These are phyloP conservation scores for Podospora sp. DNA, from an alignment of 495 filamentous ascomycete genomes.

Conservation along the genomic window DNA sequence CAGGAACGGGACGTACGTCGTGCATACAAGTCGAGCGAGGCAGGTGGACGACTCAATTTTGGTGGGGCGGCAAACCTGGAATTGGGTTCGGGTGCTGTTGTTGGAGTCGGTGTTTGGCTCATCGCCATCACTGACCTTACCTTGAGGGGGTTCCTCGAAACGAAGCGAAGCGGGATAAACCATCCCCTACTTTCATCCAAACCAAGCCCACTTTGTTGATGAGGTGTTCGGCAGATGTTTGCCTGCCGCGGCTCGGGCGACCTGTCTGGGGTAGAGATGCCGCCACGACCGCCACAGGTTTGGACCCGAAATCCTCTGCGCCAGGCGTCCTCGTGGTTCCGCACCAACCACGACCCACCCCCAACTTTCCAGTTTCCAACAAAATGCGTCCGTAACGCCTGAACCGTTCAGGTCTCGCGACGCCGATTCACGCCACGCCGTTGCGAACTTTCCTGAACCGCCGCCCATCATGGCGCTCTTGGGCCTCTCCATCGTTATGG, in stretches of 20 bases:
- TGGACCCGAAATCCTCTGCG: neutral
- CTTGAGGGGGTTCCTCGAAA: neutral
- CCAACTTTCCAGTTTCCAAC: neutral
- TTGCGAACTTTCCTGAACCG: slow-evolving; percentile 1
- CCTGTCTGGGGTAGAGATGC: neutral
- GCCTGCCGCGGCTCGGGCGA: neutral
- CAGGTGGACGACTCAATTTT: too few relatives aligned
- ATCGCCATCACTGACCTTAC: too few relatives aligned
- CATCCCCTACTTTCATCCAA: neutral
- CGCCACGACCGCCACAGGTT: neutral
- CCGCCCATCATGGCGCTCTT: slow-evolving; percentile 50
- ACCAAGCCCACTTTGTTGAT: neutral
- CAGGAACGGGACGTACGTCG: too few relatives aligned
- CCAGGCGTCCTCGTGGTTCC: neutral
- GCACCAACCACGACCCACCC: neutral
- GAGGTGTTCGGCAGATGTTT: neutral
- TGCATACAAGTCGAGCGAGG: too few relatives aligned
- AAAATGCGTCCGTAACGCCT: neutral
- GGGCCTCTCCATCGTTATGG: slow-evolving; percentile 57
- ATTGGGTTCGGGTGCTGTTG: too few relatives aligned
- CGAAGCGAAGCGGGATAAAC: slow-evolving; percentile 8
- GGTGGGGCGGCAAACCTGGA: too few relatives aligned
- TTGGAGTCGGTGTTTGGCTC: too few relatives aligned
- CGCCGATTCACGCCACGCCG: slow-evolving; percentile 10
- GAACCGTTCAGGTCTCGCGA: neutral